These are phyloP conservation scores for Gracilaria gracilis DNA, from an alignment of 23 red algal genomes.

Conservation along the genomic window DNA sequence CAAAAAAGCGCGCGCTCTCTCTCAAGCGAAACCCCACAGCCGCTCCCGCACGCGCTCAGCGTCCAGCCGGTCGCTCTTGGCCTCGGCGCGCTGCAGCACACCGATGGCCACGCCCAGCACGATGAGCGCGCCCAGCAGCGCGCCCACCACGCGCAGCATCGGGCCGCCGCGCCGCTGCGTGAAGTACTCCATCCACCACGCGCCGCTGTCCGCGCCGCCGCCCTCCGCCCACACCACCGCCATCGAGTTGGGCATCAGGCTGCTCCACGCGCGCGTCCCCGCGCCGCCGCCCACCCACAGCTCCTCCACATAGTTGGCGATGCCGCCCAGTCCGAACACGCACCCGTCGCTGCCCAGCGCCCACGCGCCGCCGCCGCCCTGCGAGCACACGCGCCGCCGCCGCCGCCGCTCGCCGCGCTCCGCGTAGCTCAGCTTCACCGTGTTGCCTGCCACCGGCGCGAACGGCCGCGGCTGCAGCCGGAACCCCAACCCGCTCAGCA, in stretches of 20 bases:
- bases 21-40: conserved; percentile 52
- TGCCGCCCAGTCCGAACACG: conserved; percentile 81
- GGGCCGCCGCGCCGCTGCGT: conserved; percentile 84
- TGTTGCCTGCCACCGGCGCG: conserved; percentile 81
- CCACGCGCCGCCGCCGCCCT: conserved; percentile 78
- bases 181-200: conserved; percentile 98
- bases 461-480: conserved; percentile 57
- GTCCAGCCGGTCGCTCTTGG: conserved; percentile 69
- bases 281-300: conserved; percentile 82
- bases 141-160: conserved; percentile 86
- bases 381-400: conserved; percentile 68
- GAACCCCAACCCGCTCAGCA: conserved; percentile 61
- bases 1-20: too few species aligned
- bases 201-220: conserved; percentile 33
- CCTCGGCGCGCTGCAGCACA: conserved; percentile 74
- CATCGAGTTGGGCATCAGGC: conserved; percentile 97
- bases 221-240: conserved; percentile 87
- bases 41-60: conserved; percentile 26
- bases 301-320: conserved; percentile 96
- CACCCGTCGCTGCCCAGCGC: conserved; percentile 79
- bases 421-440: conserved; percentile 83
- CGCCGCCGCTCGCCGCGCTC: conserved; percentile 43
- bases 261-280: conserved; percentile 76
- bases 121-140: conserved; percentile 58
- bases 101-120: conserved; percentile 78